Conservation (phyloP, 129 eudicot genomes). For the Dittrichia graveolens region DNA sequence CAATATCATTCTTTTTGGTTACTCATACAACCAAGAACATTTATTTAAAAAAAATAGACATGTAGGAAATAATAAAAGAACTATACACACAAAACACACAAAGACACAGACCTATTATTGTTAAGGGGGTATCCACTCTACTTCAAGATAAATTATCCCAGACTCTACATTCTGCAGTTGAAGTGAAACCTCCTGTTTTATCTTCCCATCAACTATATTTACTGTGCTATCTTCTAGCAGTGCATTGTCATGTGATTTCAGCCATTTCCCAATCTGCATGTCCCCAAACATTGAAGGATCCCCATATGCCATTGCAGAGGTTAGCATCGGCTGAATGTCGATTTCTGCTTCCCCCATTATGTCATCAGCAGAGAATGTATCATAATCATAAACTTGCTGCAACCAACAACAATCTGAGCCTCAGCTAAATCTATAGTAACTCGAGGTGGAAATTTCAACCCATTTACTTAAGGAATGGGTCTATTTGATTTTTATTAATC, state of each 20-base stretch:
- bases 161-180: conserved; percentile 91
- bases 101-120: conserved; percentile 21
- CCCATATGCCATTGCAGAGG: conserved; percentile 78
- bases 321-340: conserved; percentile 80
- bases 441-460: not conserved
- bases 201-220: conserved; percentile 77
- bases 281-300: conserved; percentile 66
- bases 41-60: conserved; percentile 17
- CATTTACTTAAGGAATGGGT: not conserved
- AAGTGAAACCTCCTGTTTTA: conserved; percentile 64
- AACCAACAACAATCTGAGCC: not conserved
- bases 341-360: conserved; percentile 92
- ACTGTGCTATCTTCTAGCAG: conserved; percentile 74
- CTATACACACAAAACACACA: conserved; percentile 25
- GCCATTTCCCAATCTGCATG: conserved; percentile 93
- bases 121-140: conserved; percentile 79
- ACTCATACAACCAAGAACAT: conserved; percentile 22
- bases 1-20: conserved; percentile 23
- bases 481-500: not conserved
- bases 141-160: conserved; percentile 68
- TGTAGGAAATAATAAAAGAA: conserved; percentile 21
- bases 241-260: conserved; percentile 76
- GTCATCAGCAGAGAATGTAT: conserved; percentile 88
- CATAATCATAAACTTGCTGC: conserved; percentile 86
- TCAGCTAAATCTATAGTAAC: not conserved